Evolutionary conservation across 2,329 filamentous ascomycete genomes (phyloP).

Genomic region (Phyllosticta paracitricarpa): DNA sequence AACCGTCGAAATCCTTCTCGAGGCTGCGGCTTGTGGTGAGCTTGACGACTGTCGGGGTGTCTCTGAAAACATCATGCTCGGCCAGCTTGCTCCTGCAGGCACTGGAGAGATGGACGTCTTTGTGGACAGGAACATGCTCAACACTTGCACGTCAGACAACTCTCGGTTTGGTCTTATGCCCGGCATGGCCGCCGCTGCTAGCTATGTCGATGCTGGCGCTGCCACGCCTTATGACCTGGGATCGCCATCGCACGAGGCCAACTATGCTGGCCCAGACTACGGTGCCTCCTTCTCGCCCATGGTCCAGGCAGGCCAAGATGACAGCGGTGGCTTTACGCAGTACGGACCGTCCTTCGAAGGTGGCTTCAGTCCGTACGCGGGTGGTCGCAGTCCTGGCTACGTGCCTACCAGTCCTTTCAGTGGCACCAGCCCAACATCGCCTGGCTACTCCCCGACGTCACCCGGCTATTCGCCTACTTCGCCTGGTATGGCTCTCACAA

Average conservation of each 20-base stretch:
- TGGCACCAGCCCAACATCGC: conserved; percentile 21
- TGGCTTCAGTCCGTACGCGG: conserved; percentile 57
- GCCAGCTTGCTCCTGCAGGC: conserved; percentile 92
- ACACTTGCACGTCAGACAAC: conserved; percentile 41
- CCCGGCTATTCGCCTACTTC: conserved; percentile 53
- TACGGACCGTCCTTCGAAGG: conserved; percentile 61
- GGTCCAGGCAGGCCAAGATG: conserved; percentile 52
- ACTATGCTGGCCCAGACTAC: conserved; percentile 50
- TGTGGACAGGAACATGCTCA: conserved; percentile 92
- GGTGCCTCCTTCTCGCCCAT: conserved; percentile 65
- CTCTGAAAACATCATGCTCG: conserved; percentile 97
- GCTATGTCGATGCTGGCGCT: conserved; percentile 66
- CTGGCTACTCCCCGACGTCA: conserved; percentile 27
- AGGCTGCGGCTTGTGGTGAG: conserved; percentile 89
- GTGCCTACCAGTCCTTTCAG: conserved; percentile 69
- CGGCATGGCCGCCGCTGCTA: conserved; percentile 66
- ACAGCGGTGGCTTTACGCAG: conserved; percentile 47
- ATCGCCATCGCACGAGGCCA: conserved; percentile 52
- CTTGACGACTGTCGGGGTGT: conserved; percentile 96
- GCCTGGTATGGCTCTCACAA: conserved; percentile 46
- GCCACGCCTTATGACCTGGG: conserved; percentile 84
- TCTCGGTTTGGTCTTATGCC: conserved; percentile 65
- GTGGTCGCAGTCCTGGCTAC: conserved; percentile 54
- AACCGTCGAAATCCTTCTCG: conserved; percentile 94
- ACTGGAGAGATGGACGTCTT: conserved; percentile 93